Base-by-base conservation (phyloP, 768 basidiomycete species). In the Tylopilus cervinicoccineus region DNA sequence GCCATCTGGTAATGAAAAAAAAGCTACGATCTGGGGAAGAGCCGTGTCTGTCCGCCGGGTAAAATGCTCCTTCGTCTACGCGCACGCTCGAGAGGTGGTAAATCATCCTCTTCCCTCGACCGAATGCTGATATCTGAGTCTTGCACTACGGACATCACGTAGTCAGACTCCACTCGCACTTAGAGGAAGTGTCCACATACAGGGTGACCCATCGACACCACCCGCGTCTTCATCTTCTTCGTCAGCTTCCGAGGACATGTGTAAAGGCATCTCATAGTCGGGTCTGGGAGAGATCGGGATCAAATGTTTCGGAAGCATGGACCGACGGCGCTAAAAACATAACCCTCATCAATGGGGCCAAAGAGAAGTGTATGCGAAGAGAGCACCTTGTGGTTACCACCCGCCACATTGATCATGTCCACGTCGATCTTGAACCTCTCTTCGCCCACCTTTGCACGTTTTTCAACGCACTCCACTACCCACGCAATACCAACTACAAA, bases 381-480 rank as follows among this genome's bases (percentile, higher is more conserved):
- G 23, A 52, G 38, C 43, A 87, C 88, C 77, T 88, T 88, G 61
- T 75, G 83, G 57, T 75, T 76, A 7, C 67, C 72, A 17, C 83
- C 81, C 5, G 78, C 78, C 20, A 86, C 72, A 45, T 84, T 81
- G 43, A 71, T 69, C 28, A 57, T 5, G 17, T 80, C 81, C 4
- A 90, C 67, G 58, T 88, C 81, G 43, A 92, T 75, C 27, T 82
- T 67, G 60, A 81, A 88, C 37, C 70, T 75, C 4, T 70, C 64
- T 61, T 91, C 91, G 20, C 84, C 87, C 4, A 86, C 78, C 38
- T 68, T 77, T 32, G 65, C 65, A 38, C 76, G 74, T 53, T 82
- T 78, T 57, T 93, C 90, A 2, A 78, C 85, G 55, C 90, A 94
- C 59, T 89, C 83, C 2, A 93, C 87, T 5, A 94, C 86, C 92